Percentiles rank a stretch among this genome's conserved stretches.
Evolutionary conservation across 768 basidiomycete species (phyloP).

Genomic region (Leccinum fibrillosum): DNA sequence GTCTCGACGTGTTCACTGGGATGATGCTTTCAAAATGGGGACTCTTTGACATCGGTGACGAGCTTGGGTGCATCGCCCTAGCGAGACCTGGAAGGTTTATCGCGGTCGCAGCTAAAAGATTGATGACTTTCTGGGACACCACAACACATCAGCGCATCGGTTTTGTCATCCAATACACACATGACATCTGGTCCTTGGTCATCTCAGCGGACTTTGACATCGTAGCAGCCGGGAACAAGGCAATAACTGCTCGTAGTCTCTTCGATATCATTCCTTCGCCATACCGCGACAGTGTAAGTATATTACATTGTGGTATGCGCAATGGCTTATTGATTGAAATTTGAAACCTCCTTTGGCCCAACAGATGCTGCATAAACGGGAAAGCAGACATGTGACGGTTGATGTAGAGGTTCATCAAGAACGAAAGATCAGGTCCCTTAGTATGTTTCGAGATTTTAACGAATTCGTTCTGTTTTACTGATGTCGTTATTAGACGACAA

Average conservation of each 20-base stretch:
- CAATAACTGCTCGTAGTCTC: conserved; percentile 5
- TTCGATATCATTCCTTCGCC: neutral
- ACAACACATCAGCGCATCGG: neutral
- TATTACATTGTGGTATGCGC: neutral
- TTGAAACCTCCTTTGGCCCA: neutral
- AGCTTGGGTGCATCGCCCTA: neutral
- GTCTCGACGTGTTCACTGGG: neutral
- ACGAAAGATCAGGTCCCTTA: neutral
- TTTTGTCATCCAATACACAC: neutral
- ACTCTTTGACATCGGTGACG: neutral
- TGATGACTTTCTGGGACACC: neutral
- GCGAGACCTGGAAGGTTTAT: neutral
- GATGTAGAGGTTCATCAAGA: neutral
- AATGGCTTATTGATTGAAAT: too few species aligned
- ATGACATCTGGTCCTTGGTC: neutral
- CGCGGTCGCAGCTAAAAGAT: neutral
- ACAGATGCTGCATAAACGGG: neutral
- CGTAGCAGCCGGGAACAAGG: neutral
- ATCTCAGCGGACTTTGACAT: conserved; percentile 1
- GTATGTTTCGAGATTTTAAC: neutral
- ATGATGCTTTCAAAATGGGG: neutral
- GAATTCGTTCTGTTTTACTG: neutral
- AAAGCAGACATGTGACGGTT: neutral
- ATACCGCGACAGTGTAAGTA: conserved; percentile 6
- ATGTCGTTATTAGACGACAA: neutral